Evolutionary conservation across 1,139 yeast species (phyloP).

Genomic region (Taphrina confusa): DNA sequence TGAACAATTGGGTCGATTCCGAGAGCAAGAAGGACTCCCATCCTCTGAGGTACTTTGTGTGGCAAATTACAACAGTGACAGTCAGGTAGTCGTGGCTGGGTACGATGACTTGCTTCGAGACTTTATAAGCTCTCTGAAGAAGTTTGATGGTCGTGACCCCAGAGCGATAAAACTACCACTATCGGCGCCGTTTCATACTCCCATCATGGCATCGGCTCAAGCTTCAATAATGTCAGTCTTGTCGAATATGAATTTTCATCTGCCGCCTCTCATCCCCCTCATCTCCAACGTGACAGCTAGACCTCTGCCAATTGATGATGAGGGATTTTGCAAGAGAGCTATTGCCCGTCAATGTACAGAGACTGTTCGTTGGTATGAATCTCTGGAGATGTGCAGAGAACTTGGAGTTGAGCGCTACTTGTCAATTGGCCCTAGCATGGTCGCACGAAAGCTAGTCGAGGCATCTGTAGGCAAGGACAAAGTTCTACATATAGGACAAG

Average conservation of each 20-base stretch:
- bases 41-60: constrained; percentile 28
- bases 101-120: constrained; percentile 14
- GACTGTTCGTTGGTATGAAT: constrained; percentile 31
- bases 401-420: constrained; percentile 18
- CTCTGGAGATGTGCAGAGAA: constrained; percentile 20
- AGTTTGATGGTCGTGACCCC: constrained; percentile 29
- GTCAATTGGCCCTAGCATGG: constrained; percentile 31
- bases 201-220: constrained; percentile 32
- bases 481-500: constrained; percentile 29
- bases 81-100: constrained; percentile 36
- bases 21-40: constrained; percentile 5
- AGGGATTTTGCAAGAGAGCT: constrained; percentile 18
- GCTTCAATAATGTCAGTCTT: constrained; percentile 5
- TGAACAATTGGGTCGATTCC: constrained; percentile 23
- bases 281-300: constrained; percentile 35
- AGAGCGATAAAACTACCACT: constrained; percentile 33
- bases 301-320: constrained; percentile 31
- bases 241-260: constrained; percentile 7
- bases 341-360: constrained; percentile 32
- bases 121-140: constrained; percentile 23
- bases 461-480: constrained; percentile 24
- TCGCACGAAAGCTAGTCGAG: constrained; percentile 29
- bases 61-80: constrained; percentile 34
- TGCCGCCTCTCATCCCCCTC: constrained; percentile 27
- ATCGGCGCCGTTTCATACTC: constrained; percentile 36